A percentile compares a stretch with the other conserved stretches of the same genome.
Conservation (phyloP, 1,284 basidiomycete genomes). For the Sutorius eximius region DNA sequence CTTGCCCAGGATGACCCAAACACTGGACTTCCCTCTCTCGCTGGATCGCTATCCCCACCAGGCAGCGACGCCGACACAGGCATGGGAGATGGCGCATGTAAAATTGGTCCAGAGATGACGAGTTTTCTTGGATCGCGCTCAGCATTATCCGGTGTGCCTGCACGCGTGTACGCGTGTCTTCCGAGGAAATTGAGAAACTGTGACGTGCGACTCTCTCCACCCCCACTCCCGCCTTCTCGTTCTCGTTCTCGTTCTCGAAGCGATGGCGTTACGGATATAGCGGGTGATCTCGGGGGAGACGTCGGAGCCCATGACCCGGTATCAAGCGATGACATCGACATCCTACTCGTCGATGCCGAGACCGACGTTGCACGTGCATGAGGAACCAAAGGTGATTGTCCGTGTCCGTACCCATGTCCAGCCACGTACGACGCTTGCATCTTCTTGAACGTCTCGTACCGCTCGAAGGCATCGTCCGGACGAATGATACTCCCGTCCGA, state of each 20-base stretch:
- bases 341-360: constrained; percentile 35
- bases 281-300: constrained; percentile 38
- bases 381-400: constrained; percentile 28
- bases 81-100: constrained; percentile 32
- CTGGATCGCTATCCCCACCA: constrained; percentile 24
- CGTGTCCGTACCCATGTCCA: constrained; percentile 1
- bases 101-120: constrained; percentile 63
- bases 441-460: constrained; percentile 80
- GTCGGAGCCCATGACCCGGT: constrained; percentile 47
- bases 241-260: constrained; percentile 23
- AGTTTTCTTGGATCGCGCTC: constrained; percentile 37
- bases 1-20: constrained; percentile 89
- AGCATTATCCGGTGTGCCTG: constrained; percentile 34
- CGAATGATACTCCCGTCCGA: constrained; percentile 17
- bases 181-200: constrained; percentile 59
- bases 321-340: constrained; percentile 63
- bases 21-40: constrained; percentile 48
- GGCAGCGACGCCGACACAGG: background rate
- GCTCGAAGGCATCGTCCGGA: constrained; percentile 87
- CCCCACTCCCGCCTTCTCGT: background rate
- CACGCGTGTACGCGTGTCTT: constrained; percentile 39
- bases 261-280: constrained; percentile 28
- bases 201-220: constrained; percentile 37
- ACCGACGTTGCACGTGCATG: constrained; percentile 24
- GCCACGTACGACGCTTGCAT: constrained; percentile 36